Conservation (phyloP, 2,329 filamentous ascomycete species). For the Aspergillus aculeatus region DNA sequence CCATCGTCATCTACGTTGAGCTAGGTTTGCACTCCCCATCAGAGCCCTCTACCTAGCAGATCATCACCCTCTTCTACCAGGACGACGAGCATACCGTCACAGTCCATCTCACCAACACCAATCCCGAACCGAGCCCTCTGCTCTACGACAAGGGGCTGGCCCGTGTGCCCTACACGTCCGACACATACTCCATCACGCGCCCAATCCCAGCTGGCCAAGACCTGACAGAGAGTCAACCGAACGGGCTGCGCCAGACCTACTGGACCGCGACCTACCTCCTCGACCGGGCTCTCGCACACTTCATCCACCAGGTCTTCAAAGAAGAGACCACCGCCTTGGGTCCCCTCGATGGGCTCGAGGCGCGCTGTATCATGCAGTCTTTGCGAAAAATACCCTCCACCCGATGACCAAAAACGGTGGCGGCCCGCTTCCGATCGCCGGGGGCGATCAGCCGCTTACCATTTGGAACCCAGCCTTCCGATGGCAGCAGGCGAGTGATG, state of each 20-base stretch:
- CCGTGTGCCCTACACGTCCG: constrained; percentile 27
- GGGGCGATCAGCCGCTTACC: neutral
- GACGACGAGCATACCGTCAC: too few species aligned
- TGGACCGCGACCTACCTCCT: constrained; percentile 35
- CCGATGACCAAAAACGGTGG: constrained; percentile 28
- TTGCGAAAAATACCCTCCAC: constrained; percentile 30
- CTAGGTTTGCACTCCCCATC: constrained; percentile 20
- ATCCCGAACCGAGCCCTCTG: too few species aligned
- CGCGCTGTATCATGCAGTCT: constrained; percentile 32
- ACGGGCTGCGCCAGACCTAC: constrained; percentile 34
- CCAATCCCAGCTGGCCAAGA: constrained; percentile 33
- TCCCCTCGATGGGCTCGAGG: neutral
- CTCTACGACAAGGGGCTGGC: constrained; percentile 21
- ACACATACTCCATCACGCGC: constrained; percentile 35
- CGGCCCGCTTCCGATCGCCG: constrained; percentile 11
- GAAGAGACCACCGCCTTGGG: neutral
- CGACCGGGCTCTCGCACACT: constrained; percentile 28
- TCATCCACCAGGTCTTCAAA: constrained; percentile 9
- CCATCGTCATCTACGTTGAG: constrained; percentile 33
- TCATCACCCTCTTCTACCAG: too few species aligned
- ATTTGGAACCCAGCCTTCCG: constrained; percentile 31
- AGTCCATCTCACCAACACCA: too few species aligned
- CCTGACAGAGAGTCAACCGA: constrained; percentile 15
- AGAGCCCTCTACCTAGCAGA: constrained; percentile 33
- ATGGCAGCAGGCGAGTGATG: constrained; percentile 35